Evolutionary conservation across 805 yeast species (phyloP).

Genomic region (Huiozyma sinensis): DNA sequence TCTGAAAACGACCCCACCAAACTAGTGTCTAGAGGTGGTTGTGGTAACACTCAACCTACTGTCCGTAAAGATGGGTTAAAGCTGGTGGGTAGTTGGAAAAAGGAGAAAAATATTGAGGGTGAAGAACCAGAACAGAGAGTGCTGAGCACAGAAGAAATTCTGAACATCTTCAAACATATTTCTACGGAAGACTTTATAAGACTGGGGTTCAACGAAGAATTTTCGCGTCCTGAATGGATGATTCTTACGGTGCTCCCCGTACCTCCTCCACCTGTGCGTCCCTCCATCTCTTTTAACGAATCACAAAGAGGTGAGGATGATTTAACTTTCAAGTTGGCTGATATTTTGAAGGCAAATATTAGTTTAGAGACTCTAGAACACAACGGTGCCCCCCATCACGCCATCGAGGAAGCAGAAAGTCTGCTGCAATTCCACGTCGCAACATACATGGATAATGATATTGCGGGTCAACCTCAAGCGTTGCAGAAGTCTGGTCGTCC

Average conservation of each 20-base stretch:
- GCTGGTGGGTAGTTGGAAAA: constrained; percentile 97
- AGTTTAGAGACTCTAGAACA: constrained; percentile 95
- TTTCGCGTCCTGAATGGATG: constrained; percentile 98
- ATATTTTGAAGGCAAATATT: constrained; percentile 90
- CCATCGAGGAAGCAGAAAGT: constrained; percentile 90
- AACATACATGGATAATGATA: constrained; percentile 98
- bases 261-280: constrained; percentile 99
- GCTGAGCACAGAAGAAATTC: constrained; percentile 78
- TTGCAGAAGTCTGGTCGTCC: constrained; percentile 98
- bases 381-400: constrained; percentile 99
- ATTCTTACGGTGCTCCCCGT: constrained; percentile 94
- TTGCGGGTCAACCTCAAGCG: constrained; percentile 99
- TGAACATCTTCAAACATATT: constrained; percentile 86
- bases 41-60: constrained; percentile 95
- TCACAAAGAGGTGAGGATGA: constrained; percentile 99
- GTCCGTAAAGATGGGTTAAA: constrained; percentile 93
- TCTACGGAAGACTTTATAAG: constrained; percentile 69
- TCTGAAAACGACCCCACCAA: constrained; percentile 52
- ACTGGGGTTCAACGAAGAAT: constrained; percentile 88
- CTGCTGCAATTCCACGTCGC: constrained; percentile 96
- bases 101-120: constrained; percentile 70
- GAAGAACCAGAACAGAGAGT: constrained; percentile 87
- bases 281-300: constrained; percentile 95
- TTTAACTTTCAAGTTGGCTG: constrained; percentile 93
- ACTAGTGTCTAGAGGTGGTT: constrained; percentile 76